phyloP scores from a whole-genome alignment of 228 moss, liverwort and hornwort genomes.

The Sphagnum magellanicum region DNA sequence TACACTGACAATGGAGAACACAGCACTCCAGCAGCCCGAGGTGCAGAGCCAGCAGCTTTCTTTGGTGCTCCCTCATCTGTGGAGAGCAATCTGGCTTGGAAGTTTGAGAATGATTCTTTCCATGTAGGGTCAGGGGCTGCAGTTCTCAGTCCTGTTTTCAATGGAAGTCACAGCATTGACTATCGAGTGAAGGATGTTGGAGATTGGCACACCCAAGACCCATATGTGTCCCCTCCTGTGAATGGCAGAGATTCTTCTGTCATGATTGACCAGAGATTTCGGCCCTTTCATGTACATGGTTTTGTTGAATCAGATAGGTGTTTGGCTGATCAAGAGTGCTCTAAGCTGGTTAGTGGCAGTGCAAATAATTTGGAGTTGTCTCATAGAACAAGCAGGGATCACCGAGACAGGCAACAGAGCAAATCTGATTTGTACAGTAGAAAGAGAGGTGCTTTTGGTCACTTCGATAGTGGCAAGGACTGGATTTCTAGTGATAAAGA shows the following conservation, averaged over 20 bases:
- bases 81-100: conserved; percentile 28
- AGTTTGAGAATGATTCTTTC: conserved; percentile 21
- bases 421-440: conserved; percentile 25
- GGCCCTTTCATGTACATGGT: conserved; percentile 24
- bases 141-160: conserved; percentile 21
- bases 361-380: conserved; percentile 33
- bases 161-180: conserved; percentile 22
- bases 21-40: background rate
- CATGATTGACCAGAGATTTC: conserved; percentile 23
- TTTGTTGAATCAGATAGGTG: conserved; percentile 16
- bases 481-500: conserved; percentile 44
- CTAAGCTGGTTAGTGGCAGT: conserved; percentile 14
- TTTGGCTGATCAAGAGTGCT: conserved; percentile 23
- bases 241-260: conserved; percentile 21
- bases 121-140: conserved; percentile 16
- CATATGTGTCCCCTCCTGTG: conserved; percentile 22
- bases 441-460: conserved; percentile 20
- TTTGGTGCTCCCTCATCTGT: conserved; percentile 15
- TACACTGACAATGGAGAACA: conserved; percentile 35
- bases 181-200: conserved; percentile 25
- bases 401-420: conserved; percentile 12
- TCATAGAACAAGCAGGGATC: conserved; percentile 21
- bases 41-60: conserved; percentile 4
- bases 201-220: conserved; percentile 29
- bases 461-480: conserved; percentile 46